Base-by-base conservation (phyloP, 345 rosid genomes). In the Tarenaya hassleriana region DNA sequence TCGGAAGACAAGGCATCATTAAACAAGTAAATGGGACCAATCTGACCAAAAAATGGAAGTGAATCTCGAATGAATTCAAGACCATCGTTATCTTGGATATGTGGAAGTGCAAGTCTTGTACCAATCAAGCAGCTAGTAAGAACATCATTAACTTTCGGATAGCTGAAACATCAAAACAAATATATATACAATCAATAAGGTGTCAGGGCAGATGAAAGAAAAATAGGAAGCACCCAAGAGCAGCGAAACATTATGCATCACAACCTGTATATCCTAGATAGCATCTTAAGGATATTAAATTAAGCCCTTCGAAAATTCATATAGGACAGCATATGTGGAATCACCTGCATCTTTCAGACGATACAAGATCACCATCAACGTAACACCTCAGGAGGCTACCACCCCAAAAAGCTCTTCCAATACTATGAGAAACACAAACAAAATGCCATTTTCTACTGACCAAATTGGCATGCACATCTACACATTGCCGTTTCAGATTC, bases 321-420 rank as follows among this genome's bases (percentile, higher is more conserved):
- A 60, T 33, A 34, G 19, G 42, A 46, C 19, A 20, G 3, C 10
- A 16, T 20, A 58, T 38, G 21, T 44, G 52, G 43, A 32, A 29
- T 49, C 16, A 84, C 98, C 98, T 91, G 98, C 98, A 91, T 91
- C 80, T 84, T 69, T 86, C 98, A 38, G 98, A 91, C 56, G 92
- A 82, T 41, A 84, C 82, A 62, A 84, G 87, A 56, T 70, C 76
- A 44, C 96, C 95, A 71, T 91, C 85, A 34, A 91, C 65, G 59
- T 78, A 91, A 73, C 92, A 91, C 72, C 79, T 77, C 70, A 91
- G 60, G 54, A 78, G 56, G 73, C 98, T 91, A 55, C 98, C 96
- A 50, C 96, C 98, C 61, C 96, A 91, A 72, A 91, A 91, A 34
- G 96, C 76, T 76, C 98, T 80, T 60, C 98, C 96, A 47, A 91